These are phyloP conservation scores for Termitomyces sp. DNA, from an alignment of 768 basidiomycete genomes.

Conservation along the genomic window DNA sequence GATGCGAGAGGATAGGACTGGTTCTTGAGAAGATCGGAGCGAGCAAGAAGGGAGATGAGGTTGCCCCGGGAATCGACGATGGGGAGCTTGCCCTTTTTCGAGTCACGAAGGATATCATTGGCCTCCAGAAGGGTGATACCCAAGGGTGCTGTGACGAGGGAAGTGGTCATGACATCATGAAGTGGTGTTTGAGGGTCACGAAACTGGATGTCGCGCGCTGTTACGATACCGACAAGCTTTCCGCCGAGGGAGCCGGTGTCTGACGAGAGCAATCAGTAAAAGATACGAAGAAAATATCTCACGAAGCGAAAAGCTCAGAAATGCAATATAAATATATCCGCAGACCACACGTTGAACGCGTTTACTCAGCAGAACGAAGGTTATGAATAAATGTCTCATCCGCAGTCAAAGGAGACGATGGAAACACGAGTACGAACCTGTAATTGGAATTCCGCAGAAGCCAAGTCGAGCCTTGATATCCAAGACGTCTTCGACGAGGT, in stretches of 20 bases:
- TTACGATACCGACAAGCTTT: conserved; percentile 94
- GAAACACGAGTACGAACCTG: conserved; percentile 54
- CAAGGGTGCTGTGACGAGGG: conserved; percentile 78
- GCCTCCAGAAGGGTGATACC: conserved; percentile 91
- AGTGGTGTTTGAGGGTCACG: conserved; percentile 61
- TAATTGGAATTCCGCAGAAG: conserved; percentile 97
- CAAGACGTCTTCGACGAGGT: conserved; percentile 82
- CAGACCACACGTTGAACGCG: conserved; percentile 65
- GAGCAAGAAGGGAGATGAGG: conserved; percentile 77
- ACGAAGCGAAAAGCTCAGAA: conserved; percentile 28
- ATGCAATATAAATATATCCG: conserved; percentile 40
- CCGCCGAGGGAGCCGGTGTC: conserved; percentile 85
- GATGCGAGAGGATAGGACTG: conserved; percentile 94
- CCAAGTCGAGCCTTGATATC: conserved; percentile 90
- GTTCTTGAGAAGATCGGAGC: conserved; percentile 96
- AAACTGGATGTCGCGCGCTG: conserved; percentile 95
- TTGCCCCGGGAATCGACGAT: conserved; percentile 47
- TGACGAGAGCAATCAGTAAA: conserved; percentile 27
- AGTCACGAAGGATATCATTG: conserved; percentile 90
- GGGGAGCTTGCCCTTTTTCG: conserved; percentile 97
- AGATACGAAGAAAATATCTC: conserved; percentile 3
- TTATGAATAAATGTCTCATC: conserved; percentile 54
- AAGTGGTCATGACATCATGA: conserved; percentile 82
- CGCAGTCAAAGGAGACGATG: conserved; percentile 9
- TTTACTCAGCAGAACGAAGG: conserved; percentile 92